Base-by-base conservation (phyloP, 2,329 filamentous ascomycete species). In the Hymenoscyphus albidus region DNA sequence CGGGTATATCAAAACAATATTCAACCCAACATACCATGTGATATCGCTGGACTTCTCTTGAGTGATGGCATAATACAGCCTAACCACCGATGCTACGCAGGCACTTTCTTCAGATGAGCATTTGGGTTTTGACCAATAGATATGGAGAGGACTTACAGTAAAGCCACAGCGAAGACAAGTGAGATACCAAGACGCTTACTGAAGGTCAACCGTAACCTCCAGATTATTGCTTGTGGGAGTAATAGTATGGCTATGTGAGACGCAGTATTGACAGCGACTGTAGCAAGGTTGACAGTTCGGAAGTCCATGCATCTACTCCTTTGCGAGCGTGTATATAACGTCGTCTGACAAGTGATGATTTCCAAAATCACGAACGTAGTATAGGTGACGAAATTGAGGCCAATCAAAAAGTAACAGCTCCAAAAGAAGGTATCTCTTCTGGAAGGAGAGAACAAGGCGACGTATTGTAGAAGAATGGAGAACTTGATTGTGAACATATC, bases 391-490 rank as follows among this genome's bases (percentile, higher is more conserved):
- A 61, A 22, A 27, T 61, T 55, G 1, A 61, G 9, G 2, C 22
- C n/a, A 6, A 51, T 54, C 9, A 54, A 18, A 13, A 31, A 9
- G 10, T 61, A 22, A 31, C 59, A 61, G 14, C 12, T 54, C 44
- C 59, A 39, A 42, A 51, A 61, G 44, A 61, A 61, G 31, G 32
- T 4, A 10, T 27, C 27, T 27, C 13, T 61, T 39, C 38, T 22
- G 2, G 1, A 14, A 2, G 59, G 27, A 2, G 59, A 61, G 14
- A 61, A 61, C 1, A 61, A 13, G 2, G n/a, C 1, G 12, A 54
- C 32, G 59, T 61, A 61, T 31, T 61, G 59, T 7, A 61, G 27
- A 16, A 61, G 44, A n/a, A 61, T 61, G 10, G 59, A 61, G 27
- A 38, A 13, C 31, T 61, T 61, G 12, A 61, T 61, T 5, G 38